A percentile compares a stretch with the other conserved stretches of the same genome.
Evolutionary conservation across 2,329 filamentous ascomycete species (phyloP).

Genomic region (Penicillium vulpinum): DNA sequence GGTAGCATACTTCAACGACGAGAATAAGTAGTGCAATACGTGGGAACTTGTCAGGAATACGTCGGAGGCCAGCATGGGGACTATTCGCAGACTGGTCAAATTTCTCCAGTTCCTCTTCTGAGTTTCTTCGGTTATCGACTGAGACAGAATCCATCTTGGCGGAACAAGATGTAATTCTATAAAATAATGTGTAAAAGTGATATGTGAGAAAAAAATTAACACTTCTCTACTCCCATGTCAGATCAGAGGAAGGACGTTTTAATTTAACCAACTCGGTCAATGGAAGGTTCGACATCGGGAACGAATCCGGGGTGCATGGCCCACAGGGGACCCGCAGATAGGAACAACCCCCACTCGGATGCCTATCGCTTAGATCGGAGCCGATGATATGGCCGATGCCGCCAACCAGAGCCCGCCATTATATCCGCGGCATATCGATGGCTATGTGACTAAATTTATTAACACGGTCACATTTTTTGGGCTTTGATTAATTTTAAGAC

Average conservation of each 20-base stretch:
- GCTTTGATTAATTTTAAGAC: background rate
- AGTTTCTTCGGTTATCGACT: background rate
- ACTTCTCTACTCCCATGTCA: background rate
- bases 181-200: too few species aligned
- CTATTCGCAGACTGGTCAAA: background rate
- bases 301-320: background rate
- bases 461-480: background rate
- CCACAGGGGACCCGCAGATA: conserved; percentile 2
- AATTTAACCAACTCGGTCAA: background rate
- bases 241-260: background rate
- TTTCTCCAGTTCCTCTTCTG: background rate
- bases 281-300: background rate
- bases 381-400: conserved; percentile 5
- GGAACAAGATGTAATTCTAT: background rate
- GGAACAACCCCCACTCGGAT: background rate
- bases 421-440: conserved; percentile 3
- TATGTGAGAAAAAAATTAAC: too few species aligned
- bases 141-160: background rate
- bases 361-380: conserved; percentile 3
- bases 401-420: conserved; percentile 9
- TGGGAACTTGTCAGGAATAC: conserved; percentile 32
- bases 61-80: conserved; percentile 17
- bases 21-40: conserved; percentile 28
- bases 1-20: conserved; percentile 23
- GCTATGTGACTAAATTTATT: background rate